Base-by-base conservation (phyloP, 169 alveolate genomes). In the Plasmodium adleri region DNA sequence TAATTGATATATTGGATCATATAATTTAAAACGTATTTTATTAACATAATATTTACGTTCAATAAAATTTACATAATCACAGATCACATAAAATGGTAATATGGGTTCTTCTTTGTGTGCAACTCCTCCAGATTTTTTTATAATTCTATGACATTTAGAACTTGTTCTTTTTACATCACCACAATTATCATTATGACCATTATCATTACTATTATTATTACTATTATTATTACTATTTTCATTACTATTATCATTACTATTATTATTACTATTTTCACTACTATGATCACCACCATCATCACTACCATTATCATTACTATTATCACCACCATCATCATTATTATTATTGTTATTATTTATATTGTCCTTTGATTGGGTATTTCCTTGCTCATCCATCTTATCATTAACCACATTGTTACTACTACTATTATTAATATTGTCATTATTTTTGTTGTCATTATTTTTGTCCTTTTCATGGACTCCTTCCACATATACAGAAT, bases 1-100 rank as follows among this genome's bases (percentile, higher is more conserved):
- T 63, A 86, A 67, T 50, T 86, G 92, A 67, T 86, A 86, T 47
- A 86, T 70, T 13, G 92, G 92, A 54, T 86, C 92, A 49, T 86
- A 86, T 47, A 86, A 59, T 28, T 86, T 86, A 39, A 86, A 86
- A 15, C 92, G 64, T 17, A 86, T 71, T 60, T 26, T 86, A 43
- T 54, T 72, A 1, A 86, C 88, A 47, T 86, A 72, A 6, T 71
- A 71, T 72, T 86, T 86, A 26, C 92, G 59, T 43, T 86, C 92
- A 1, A 86, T 87, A 86, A 72, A 86, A 60, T 86, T 88, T 59
- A 62, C 24, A 54, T 72, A 86, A 22, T 86, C 92, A 64, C 92
- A 86, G 13, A 86, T 86, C 1, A 86, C 92, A 50, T 86, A 86
- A 60, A 71, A 62, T 8, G 92, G 92, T 43, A 86, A 50, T 20